Percentiles rank a stretch among this genome's conserved stretches.
These are phyloP conservation scores for Lolium perenne DNA, from an alignment of 176 grass and related monocot genomes.

Conservation along the genomic window DNA sequence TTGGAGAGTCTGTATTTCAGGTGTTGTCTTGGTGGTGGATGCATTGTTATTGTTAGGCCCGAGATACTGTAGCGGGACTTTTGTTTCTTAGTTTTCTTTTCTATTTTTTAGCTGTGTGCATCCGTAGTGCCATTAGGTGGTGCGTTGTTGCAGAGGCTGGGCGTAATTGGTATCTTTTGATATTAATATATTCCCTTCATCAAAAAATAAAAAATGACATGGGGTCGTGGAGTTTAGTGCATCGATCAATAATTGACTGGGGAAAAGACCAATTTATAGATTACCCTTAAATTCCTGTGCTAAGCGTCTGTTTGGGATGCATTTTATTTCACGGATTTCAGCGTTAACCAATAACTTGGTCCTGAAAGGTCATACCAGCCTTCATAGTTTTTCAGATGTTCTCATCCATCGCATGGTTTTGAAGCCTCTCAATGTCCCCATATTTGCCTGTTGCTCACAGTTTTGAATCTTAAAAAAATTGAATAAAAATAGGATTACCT, in stretches of 20 bases:
- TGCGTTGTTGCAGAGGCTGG: no score
- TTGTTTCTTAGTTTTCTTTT: no score
- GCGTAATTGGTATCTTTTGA: no score
- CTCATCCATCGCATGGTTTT: neutral
- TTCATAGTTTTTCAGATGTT: neutral
- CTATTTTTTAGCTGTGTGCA: no score
- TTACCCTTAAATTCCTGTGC: neutral
- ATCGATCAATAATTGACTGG: neutral
- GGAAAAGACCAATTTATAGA: neutral
- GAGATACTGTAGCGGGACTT: no score
- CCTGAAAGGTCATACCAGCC: neutral
- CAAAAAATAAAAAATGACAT: slow-evolving; percentile 37
- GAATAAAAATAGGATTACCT: neutral
- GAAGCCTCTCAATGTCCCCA: neutral
- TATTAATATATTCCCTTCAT: no score
- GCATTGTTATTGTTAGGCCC: no score
- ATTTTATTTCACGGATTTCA: neutral
- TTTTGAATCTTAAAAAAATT: neutral
- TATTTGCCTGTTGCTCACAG: neutral
- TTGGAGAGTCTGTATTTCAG: no score
- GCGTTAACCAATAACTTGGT: slow-evolving; percentile 26
- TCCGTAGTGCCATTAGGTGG: no score
- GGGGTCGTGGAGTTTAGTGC: neutral
- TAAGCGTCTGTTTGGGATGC: slow-evolving; percentile 20
- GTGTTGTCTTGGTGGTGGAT: no score